Evolutionary conservation across 192 early-diverging fungal species (phyloP), one percentile per base, ranked within the genome.

Genomic region (Funneliformis geosporum): DNA sequence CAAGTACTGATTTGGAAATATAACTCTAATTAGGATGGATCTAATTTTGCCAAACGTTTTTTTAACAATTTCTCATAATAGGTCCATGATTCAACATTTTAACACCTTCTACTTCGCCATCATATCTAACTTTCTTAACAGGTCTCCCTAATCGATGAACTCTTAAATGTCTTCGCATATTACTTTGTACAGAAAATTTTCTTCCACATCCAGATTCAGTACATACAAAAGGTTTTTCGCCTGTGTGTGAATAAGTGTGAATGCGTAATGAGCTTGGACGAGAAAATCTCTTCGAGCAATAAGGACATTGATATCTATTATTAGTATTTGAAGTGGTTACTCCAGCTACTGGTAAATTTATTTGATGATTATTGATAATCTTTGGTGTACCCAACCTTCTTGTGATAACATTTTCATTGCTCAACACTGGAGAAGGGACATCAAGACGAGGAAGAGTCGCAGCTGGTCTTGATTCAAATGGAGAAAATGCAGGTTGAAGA

Each of bases 191-290:
- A 50, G 91, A 90, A 79, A 95, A 95, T 43, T 85, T 82, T 46
- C 91, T 87, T 9, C 85, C 86, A 81, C 94, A 95, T 8, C 91
- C 88, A 39, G 85, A 84, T 69, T 87, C 86, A 1, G 79, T 76
- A 73, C 93, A 95, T 33, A 87, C 83, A 82, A 91, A 89, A 2
- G 94, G 94, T 68, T 91, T 91, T 77, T 94, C 93, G 0, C 93
- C 93, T 4, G 94, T 94, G 60, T 95, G 94, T 2, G 92, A 91
- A 76, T 89, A 87, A 23, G 88, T 90, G 76, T 94, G 94, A 23
- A 91, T 92, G 1, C 86, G 83, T 8, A 93, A 72, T 1, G 92
- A 90, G 5, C 90, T 91, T 0, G 93, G 93, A 25, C 93, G 87
- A 11, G 91, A 87, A 73, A 94, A 94, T 12, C 73, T 74, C 55